A percentile compares a stretch with the other conserved stretches of the same genome.
Conservation (phyloP, 352 stramenopile genomes). For the Phytophthora tubulina region DNA sequence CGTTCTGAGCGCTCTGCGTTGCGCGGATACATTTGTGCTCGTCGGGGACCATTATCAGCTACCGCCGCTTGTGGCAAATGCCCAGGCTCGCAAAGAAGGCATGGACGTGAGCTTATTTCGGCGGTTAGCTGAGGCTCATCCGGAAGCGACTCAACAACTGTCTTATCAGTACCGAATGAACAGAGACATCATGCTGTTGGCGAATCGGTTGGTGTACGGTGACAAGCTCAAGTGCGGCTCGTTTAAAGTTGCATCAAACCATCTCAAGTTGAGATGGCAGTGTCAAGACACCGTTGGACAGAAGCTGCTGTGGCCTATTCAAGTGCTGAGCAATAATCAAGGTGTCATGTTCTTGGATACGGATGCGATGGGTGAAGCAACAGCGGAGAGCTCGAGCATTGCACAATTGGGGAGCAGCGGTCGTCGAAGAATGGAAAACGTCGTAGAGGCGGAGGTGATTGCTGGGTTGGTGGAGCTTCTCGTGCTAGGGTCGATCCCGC, state of each 20-base stretch:
- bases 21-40: constrained; percentile 95
- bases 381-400: constrained; percentile 32
- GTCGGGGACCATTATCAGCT: constrained; percentile 99
- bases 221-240: constrained; percentile 95
- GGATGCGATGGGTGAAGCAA: constrained; percentile 53
- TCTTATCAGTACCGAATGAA: constrained; percentile 99
- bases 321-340: constrained; percentile 50
- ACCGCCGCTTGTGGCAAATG: constrained; percentile 94
- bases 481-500: constrained; percentile 56
- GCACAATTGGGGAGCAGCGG: constrained; percentile 30
- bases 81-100: constrained; percentile 86
- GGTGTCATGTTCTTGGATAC: constrained; percentile 92
- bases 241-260: constrained; percentile 58
- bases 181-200: constrained; percentile 95
- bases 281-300: constrained; percentile 17
- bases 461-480: constrained; percentile 75
- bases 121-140: constrained; percentile 92
- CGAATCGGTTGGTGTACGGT: constrained; percentile 94
- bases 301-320: constrained; percentile 44
- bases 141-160: constrained; percentile 91
- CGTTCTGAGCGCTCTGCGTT: constrained; percentile 92
- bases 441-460: constrained; percentile 79
- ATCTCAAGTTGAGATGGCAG: constrained; percentile 45
- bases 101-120: constrained; percentile 93
- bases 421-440: constrained; percentile 75